A percentile compares a stretch with the other conserved stretches of the same genome.
phyloP scores from a whole-genome alignment of 2,329 filamentous ascomycete genomes.

The Penicillium rolfsii region DNA sequence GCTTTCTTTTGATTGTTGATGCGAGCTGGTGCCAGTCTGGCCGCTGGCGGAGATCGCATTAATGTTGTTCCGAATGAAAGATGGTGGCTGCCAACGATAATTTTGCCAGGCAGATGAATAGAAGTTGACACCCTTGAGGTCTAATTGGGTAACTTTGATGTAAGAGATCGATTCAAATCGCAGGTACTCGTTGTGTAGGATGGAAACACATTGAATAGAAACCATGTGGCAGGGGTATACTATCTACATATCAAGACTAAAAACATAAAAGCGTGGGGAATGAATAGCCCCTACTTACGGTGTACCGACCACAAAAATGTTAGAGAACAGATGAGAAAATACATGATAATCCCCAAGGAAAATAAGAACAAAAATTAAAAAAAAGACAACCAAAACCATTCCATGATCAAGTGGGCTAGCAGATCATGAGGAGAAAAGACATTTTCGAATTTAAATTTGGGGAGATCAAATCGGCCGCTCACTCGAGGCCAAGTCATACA shows the following conservation, averaged over 20 bases:
- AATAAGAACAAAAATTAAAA: neutral
- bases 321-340: neutral
- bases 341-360: neutral
- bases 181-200: neutral
- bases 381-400: conserved; percentile 3
- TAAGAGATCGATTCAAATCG: neutral
- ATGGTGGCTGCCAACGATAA: neutral
- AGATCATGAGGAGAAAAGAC: conserved; percentile 5
- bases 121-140: too few relatives aligned
- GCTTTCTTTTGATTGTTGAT: conserved; percentile 24
- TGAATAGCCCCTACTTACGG: neutral
- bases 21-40: conserved; percentile 30
- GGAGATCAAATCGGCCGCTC: conserved; percentile 16
- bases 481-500: conserved; percentile 15
- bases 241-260: conserved; percentile 13
- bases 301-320: neutral
- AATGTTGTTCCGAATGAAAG: conserved; percentile 27
- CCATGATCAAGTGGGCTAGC: neutral
- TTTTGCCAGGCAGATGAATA: neutral
- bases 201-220: neutral
- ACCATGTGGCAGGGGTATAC: conserved; percentile 10
- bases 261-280: neutral
- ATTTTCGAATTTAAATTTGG: conserved; percentile 19
- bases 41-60: conserved; percentile 29
- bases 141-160: neutral